phyloP scores from a whole-genome alignment of 75 land plant species.

The Pinus albicaulis region DNA sequence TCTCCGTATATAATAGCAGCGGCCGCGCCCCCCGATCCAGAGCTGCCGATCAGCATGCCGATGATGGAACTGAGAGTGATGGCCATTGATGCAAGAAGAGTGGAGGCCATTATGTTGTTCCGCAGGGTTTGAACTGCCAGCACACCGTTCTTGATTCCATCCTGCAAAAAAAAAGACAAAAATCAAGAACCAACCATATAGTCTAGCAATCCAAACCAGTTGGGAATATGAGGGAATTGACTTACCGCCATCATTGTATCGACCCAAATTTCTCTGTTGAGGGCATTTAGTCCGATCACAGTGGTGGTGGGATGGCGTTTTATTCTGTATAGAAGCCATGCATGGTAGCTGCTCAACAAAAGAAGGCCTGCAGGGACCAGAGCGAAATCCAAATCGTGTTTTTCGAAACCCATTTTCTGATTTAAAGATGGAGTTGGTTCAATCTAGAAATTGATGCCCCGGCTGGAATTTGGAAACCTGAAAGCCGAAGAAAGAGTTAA shows the following conservation, averaged over 20 bases:
- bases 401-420: slow-evolving; percentile 1
- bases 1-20: slow-evolving; percentile 44
- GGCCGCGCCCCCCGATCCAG: slow-evolving; percentile 5
- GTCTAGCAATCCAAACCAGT: not conserved
- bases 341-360: slow-evolving; percentile 52
- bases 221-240: not conserved
- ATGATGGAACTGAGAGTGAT: slow-evolving; percentile 79
- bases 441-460: no score
- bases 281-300: slow-evolving; percentile 74
- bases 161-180: slow-evolving; percentile 20
- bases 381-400: slow-evolving; percentile 35
- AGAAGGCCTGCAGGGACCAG: slow-evolving; percentile 64
- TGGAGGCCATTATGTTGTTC: slow-evolving; percentile 92
- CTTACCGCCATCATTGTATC: slow-evolving; percentile 75
- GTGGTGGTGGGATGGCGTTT: slow-evolving; percentile 48
- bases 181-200: not conserved
- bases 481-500: no score
- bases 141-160: slow-evolving; percentile 61
- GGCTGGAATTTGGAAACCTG: no score
- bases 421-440: no score
- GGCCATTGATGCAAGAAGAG: slow-evolving; percentile 68
- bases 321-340: slow-evolving; percentile 49
- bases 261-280: slow-evolving; percentile 75
- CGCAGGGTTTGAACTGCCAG: slow-evolving; percentile 77
- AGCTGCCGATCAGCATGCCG: slow-evolving; percentile 56